Conservation (phyloP, 371 early-diverging fungal genomes). For the Phascolomyces articulosus region DNA sequence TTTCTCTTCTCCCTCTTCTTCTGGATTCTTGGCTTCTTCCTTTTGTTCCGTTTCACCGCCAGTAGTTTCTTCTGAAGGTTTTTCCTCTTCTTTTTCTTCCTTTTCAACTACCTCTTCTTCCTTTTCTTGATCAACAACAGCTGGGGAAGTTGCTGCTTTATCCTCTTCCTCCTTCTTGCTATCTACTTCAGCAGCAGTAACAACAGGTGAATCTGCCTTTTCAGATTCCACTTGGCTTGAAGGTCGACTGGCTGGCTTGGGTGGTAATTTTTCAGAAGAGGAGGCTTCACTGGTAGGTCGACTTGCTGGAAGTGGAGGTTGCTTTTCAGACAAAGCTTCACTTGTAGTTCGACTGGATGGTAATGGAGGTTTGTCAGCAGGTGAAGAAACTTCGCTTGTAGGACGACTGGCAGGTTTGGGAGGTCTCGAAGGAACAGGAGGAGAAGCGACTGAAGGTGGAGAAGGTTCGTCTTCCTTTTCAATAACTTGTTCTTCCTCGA, state of each 20-base stretch:
- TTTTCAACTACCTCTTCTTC: constrained; percentile 10
- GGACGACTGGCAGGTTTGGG: background rate
- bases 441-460: background rate
- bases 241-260: background rate
- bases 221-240: background rate
- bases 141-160: background rate
- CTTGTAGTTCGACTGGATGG: background rate
- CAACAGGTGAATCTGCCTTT: background rate
- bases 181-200: background rate
- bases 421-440: background rate
- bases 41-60: too few relatives aligned
- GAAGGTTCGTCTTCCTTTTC: constrained; percentile 1
- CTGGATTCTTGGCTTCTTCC: constrained; percentile 7
- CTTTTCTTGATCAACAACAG: constrained; percentile 16
- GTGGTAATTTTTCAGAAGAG: background rate
- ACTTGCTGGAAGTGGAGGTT: background rate
- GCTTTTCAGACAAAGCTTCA: background rate
- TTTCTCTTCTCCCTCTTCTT: constrained; percentile 18
- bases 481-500: background rate
- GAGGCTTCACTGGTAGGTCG: background rate
- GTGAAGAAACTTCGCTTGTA: background rate
- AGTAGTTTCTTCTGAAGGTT: background rate
- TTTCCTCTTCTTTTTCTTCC: background rate
- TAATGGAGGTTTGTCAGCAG: background rate
- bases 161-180: constrained; percentile 1